These are phyloP conservation scores for Hanseniaspora taiwanica DNA, from an alignment of 805 yeast species.

Conservation along the genomic window DNA sequence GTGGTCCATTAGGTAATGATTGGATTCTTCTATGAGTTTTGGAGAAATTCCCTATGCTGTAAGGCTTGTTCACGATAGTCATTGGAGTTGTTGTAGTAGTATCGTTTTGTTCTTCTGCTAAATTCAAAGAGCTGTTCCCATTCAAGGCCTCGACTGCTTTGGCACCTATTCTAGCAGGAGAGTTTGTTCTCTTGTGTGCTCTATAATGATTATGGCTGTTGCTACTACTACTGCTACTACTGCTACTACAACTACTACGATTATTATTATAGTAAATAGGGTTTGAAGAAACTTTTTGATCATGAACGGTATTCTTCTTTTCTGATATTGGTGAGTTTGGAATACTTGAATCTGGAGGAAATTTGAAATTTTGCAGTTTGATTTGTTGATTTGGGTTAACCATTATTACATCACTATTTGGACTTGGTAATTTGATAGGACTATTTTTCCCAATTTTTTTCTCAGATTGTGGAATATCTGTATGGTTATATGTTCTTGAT, in stretches of 20 bases:
- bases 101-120: constrained; percentile 3
- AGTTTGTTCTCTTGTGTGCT: constrained; percentile 30
- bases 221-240: constrained; percentile 7
- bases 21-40: constrained; percentile 26
- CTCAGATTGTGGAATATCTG: no score
- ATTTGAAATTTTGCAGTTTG: constrained; percentile 2
- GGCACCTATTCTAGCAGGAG: constrained; percentile 66
- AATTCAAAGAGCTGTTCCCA: constrained; percentile 9
- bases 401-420: constrained; percentile 6
- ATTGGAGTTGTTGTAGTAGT: no score
- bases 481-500: constrained; percentile 6
- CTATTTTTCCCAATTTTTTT: neutral
- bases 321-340: constrained; percentile 4
- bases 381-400: constrained; percentile 4
- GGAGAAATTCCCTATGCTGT: neutral
- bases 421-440: constrained; percentile 2
- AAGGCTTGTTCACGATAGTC: neutral
- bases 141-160: constrained; percentile 46
- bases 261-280: constrained; percentile 3
- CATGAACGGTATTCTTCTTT: constrained; percentile 3
- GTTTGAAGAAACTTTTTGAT: constrained; percentile 3
- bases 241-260: constrained; percentile 7
- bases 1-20: constrained; percentile 25
- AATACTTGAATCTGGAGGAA: constrained; percentile 7
- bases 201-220: constrained; percentile 4